Evolutionary conservation across 305 asterid genomes (phyloP), one percentile per base, ranked within the genome.

Genomic region (Galium porrigens): DNA sequence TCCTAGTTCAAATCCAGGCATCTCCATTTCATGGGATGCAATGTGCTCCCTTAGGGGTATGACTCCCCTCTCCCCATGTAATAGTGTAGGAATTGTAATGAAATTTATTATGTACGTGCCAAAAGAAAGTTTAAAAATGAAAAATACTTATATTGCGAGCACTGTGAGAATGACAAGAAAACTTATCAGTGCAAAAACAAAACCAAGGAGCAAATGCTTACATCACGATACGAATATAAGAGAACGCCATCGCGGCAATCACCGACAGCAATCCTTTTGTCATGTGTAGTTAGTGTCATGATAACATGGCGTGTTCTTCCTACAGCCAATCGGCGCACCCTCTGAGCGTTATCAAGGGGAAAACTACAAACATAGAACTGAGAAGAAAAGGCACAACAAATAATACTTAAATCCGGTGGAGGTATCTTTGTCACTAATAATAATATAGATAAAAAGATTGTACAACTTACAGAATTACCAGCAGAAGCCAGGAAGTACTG

Each of bases 161-260:
- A 30, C 2, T 30, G 33, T 30, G 33, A 30, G 33, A 30, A 30
- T 30, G n/a, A n/a, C 7, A 63, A 15, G 11, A 29, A 2, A 22
- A 63, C 29, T 3, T 6, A 4, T 11, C 17, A 44, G 6, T 39
- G 5, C 48, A 41, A 27, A 0, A n/a, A 7, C 22, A 30, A 52
- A 67, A 55, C 51, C 42, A 46, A 53, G 58, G 9, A 15, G 32
- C 58, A 67, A 67, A 20, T 44, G 63, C 70, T 39, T 67, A 89
- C 98, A 91, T 92, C 99, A 65, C 76, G 91, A 78, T 84, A 92
- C 6, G 85, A 73, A 77, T 84, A 92, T 79, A 89, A 92, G 61
- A 92, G 94, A 75, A 92, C 74, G 44, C 99, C 99, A 74, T 92
- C 99, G 36, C 99, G 95, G 73, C 97, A 87, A 77, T 89, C 96